Evolutionary conservation across 2,329 filamentous ascomycete species (phyloP).

Genomic region (Pseudogymnoascus sp.): DNA sequence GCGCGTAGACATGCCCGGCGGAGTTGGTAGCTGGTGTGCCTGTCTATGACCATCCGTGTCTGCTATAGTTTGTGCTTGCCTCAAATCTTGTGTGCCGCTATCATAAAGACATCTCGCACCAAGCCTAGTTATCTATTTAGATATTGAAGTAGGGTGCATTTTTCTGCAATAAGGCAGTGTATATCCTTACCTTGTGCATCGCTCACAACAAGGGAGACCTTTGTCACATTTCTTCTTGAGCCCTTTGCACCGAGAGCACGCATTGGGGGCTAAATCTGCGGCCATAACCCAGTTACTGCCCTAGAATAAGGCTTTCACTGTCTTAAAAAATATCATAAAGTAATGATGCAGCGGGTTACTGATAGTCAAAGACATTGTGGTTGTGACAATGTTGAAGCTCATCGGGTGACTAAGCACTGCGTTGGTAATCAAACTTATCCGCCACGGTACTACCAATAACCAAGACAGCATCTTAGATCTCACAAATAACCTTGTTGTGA

Average conservation of each 20-base stretch:
- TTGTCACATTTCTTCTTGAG: conserved; percentile 19
- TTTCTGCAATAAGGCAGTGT: not conserved
- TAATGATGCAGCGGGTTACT: not conserved
- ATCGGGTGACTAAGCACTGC: not conserved
- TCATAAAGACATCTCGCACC: conserved; percentile 8
- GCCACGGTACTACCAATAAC: not conserved
- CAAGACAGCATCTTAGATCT: not conserved
- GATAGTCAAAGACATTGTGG: not conserved
- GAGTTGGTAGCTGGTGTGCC: not conserved
- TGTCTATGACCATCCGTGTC: not conserved
- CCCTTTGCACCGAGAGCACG: conserved; percentile 15
- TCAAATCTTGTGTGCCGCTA: not conserved
- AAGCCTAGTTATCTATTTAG: conserved; percentile 10
- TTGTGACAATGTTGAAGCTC: not conserved
- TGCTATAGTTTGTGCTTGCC: not conserved
- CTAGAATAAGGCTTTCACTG: not conserved
- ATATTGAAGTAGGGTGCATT: not conserved
- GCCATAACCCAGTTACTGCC: not conserved
- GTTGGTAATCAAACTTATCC: not conserved
- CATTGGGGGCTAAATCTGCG: not conserved
- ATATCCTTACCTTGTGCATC: conserved; percentile 15
- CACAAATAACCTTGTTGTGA: not conserved
- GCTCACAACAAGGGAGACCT: conserved; percentile 12
- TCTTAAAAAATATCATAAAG: not conserved
- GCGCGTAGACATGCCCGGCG: not conserved